These are phyloP conservation scores for Paspalum vaginatum DNA, from an alignment of 176 grass and related monocot genomes.

Conservation along the genomic window DNA sequence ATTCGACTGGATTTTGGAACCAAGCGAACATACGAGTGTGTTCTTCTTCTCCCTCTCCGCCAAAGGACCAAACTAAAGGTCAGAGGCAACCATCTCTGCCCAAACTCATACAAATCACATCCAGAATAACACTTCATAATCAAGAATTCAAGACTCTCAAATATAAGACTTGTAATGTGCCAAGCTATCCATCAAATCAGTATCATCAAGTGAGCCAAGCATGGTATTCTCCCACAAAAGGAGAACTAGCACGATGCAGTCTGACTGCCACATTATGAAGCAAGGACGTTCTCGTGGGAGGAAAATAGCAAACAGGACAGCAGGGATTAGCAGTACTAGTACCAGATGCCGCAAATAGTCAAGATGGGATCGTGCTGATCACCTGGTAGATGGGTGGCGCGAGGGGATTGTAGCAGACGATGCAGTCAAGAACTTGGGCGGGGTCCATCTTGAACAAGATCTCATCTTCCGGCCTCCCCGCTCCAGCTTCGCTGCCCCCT, in stretches of 20 bases:
- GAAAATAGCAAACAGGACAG: background rate
- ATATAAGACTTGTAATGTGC: background rate
- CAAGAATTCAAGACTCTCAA: background rate
- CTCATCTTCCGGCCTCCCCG: background rate
- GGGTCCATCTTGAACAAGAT: background rate
- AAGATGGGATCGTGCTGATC: background rate
- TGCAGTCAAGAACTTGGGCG: background rate
- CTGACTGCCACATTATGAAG: background rate
- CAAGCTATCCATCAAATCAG: background rate
- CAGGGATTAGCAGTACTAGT: background rate
- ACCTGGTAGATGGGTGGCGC: conserved; percentile 9
- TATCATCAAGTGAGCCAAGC: background rate
- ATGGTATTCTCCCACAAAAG: background rate
- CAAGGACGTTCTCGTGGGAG: background rate
- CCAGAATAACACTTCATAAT: background rate
- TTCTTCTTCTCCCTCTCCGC: background rate
- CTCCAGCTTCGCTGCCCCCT: background rate
- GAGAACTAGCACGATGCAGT: background rate
- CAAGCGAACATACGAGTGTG: background rate
- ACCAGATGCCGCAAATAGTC: background rate
- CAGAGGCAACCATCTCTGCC: background rate
- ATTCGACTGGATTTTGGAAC: background rate
- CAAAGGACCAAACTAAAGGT: background rate
- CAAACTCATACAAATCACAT: background rate
- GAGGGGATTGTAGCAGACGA: background rate